Evolutionary conservation across 345 rosid genomes (phyloP), one percentile per base, ranked within the genome.

Genomic region (Arabidopsis suecica): DNA sequence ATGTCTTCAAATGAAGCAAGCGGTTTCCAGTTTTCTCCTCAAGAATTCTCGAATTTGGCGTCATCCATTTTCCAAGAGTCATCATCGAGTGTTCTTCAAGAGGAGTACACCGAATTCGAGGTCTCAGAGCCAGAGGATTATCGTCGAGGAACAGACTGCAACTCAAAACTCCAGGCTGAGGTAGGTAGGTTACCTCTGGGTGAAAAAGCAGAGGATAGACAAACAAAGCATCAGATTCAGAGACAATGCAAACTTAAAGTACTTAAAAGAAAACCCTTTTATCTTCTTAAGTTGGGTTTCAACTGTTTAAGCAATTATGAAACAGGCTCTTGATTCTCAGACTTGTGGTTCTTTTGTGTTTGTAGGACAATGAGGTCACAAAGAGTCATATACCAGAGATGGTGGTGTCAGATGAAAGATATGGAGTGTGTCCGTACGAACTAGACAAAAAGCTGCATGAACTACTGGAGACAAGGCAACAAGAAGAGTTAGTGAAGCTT

Each of bases 401-500:
- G 72, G 57, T 68, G 61, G 64, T 73, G 34, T 42, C 63, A 9
- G 78, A 73, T 61, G 82, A 79, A 36, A 72, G 73, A 34, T 41
- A 60, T 4, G 89, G 95, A 55, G 86, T 91, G 55, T 78, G 85
- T 50, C 93, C 98, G 0, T 56, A 73, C 38, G 95, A 87, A 82
- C 84, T 89, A 11, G 88, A 85, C 72, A 86, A 83, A 71, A 93
- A 73, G 54, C 83, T 91, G 79, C 94, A 87, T 20, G 85, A 84
- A 71, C 70, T 93, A 68, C 75, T 85, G 44, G 90, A 86, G 73
- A 42, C 86, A 58, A 88, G 90, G 72, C 98, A 85, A 79, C 83
- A 83, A 67, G 94, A 89, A 68, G 82, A 83, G 72, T 87, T 91
- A 69, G 80, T 68, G 61, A 90, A 88, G 84, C 89, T 93, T 10